Percentiles rank a stretch among this genome's conserved stretches.
Evolutionary conservation across 108 stramenopile genomes (phyloP).

Genomic region (Pseudonitzschia multiseries): DNA sequence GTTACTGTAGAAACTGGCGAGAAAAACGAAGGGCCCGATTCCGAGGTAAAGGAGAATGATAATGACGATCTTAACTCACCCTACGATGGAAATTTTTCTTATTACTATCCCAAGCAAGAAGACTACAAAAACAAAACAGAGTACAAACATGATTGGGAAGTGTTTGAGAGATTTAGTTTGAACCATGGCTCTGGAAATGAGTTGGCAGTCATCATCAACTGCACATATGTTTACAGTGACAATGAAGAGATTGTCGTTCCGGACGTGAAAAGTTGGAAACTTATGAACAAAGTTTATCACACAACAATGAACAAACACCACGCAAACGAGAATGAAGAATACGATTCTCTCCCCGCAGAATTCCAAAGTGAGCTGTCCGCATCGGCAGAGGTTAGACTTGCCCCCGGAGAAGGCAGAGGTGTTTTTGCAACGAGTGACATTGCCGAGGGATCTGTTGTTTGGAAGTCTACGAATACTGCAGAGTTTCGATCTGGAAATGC

Average conservation of each 20-base stretch:
- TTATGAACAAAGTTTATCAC: background rate
- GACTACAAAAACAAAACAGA: background rate
- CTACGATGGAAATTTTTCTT: background rate
- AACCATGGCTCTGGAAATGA: background rate
- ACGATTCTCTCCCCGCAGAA: background rate
- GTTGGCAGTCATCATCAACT: background rate
- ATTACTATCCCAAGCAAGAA: background rate
- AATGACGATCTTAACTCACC: background rate
- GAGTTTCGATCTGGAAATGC: slow-evolving; percentile 12
- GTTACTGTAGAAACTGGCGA: too few relatives aligned
- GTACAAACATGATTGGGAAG: background rate
- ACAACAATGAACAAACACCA: background rate
- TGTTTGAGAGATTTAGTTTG: background rate
- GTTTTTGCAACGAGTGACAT: slow-evolving; percentile 16
- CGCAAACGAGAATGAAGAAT: background rate
- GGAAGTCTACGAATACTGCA: slow-evolving; percentile 20
- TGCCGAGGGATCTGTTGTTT: slow-evolving; percentile 14
- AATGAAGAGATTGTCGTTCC: background rate
- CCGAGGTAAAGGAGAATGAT: background rate
- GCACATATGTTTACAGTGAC: background rate
- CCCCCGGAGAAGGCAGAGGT: slow-evolving; percentile 9
- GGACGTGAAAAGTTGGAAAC: background rate
- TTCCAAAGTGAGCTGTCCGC: background rate
- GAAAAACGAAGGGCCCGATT: too few relatives aligned
- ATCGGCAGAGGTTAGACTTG: slow-evolving; percentile 2